These are phyloP conservation scores for Aspergillus sp. DNA, from an alignment of 2,329 filamentous ascomycete genomes.

Conservation along the genomic window DNA sequence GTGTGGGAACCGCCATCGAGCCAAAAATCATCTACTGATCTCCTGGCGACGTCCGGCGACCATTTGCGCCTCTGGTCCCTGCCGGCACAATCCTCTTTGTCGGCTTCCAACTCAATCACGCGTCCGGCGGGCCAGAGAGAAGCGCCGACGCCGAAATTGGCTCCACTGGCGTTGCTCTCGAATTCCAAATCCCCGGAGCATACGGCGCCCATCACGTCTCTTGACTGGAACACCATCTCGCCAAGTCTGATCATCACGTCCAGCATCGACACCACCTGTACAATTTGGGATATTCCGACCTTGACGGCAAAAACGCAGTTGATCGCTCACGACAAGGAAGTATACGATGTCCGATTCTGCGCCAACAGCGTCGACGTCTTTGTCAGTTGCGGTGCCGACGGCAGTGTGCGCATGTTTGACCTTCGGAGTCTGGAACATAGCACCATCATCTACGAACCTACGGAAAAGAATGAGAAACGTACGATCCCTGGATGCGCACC, in stretches of 20 bases:
- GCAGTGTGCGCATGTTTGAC: constrained; percentile 98
- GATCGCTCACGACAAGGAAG: constrained; percentile 98
- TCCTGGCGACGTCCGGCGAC: constrained; percentile 91
- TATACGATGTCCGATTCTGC: constrained; percentile 97
- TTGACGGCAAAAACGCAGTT: constrained; percentile 96
- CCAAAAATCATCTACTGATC: constrained; percentile 91
- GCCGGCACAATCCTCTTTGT: constrained; percentile 53
- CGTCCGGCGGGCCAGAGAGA: constrained; percentile 61
- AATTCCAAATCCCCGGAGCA: constrained; percentile 99
- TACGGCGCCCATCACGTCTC: constrained; percentile 89
- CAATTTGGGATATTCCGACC: constrained; percentile 98
- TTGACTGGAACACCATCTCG: constrained; percentile 97
- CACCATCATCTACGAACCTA: constrained; percentile 98
- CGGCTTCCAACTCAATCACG: constrained; percentile 65
- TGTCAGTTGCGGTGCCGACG: constrained; percentile 94
- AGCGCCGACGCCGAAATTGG: constrained; percentile 73
- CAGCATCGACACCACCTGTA: constrained; percentile 98
- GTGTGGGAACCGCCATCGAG: constrained; percentile 94
- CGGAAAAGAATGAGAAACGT: constrained; percentile 74
- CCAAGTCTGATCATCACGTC: constrained; percentile 97
- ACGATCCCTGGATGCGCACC: constrained; percentile 19
- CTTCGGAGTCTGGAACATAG: constrained; percentile 93
- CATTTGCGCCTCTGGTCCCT: constrained; percentile 93
- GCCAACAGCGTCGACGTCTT: constrained; percentile 98
- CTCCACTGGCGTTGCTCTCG: constrained; percentile 85